Evolutionary conservation across 257 asterid genomes (phyloP), one percentile per base, ranked within the genome.

Genomic region (Salvia splendens): DNA sequence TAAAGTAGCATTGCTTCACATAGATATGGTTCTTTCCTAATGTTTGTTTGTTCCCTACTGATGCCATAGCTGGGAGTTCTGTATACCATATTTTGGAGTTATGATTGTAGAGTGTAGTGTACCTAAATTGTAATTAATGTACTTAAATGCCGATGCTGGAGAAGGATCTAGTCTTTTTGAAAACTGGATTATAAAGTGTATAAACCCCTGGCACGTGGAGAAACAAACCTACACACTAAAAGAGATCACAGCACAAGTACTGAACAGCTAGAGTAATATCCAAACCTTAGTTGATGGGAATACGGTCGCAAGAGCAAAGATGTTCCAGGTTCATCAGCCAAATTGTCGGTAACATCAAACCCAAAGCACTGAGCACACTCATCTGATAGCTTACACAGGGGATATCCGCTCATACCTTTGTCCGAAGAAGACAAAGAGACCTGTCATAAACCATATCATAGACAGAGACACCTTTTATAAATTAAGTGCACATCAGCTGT

Each of bases 271-370:
- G 40, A 59, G 64, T 20, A 43, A 65, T 58, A 70, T 60, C 65
- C 87, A 79, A 78, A 93, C 99, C 97, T 90, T 81, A 84, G 70
- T 67, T 61, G 94, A 85, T 50, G 90, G 86, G 42, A 73, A 82
- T 63, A 84, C 92, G 14, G 89, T 84, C 3, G 95, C 99, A 71
- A 93, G 79, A 60, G 83, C 86, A 64, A 93, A 93, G 78, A 90
- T 58, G 63, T 77, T 64, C 99, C 97, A 0, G 85, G 82, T 77
- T 77, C 86, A 60, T 81, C 83, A 59, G 56, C 73, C 77, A 72
- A 46, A 15, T 67, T 68, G 45, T 84, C 81, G 0, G 71, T 53
- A 46, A 64, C 50, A 10, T 78, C 85, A 73, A 91, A 78, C 65
- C 96, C 88, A 55, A 88, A 88, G 65, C 69, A 77, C 68, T 59